phyloP scores from a whole-genome alignment of 352 stramenopile genomes.

The Globisporangium middletonii region DNA sequence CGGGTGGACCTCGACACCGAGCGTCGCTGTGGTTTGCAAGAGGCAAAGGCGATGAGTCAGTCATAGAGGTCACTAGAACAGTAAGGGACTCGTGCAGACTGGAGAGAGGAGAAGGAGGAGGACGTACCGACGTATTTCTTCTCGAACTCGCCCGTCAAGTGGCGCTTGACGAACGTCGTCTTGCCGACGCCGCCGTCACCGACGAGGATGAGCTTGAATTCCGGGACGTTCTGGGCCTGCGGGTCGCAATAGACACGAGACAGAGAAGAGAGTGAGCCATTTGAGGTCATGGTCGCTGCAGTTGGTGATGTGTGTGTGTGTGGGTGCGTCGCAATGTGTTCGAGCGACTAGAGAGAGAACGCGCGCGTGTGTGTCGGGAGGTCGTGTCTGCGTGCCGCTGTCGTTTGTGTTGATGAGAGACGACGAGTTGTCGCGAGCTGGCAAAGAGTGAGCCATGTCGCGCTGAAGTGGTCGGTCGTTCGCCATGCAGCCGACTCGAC shows the following conservation, averaged over 20 bases:
- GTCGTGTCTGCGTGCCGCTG: too few relatives aligned
- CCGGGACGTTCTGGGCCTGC: constrained; percentile 85
- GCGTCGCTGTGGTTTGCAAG: constrained; percentile 68
- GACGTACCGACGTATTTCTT: constrained; percentile 97
- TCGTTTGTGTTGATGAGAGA: too few relatives aligned
- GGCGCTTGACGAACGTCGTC: constrained; percentile 99
- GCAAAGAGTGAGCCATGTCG: too few relatives aligned
- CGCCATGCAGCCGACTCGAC: too few relatives aligned
- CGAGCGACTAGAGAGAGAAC: too few relatives aligned
- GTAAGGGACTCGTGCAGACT: not conserved
- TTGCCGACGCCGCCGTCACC: constrained; percentile 99
- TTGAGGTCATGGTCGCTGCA: not conserved
- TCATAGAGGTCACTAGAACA: not conserved
- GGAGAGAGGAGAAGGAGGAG: not conserved
- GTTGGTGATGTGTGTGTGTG: not conserved
- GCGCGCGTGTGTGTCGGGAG: too few relatives aligned
- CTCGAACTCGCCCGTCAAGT: constrained; percentile 99
- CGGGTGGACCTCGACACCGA: constrained; percentile 99
- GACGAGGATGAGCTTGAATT: constrained; percentile 99
- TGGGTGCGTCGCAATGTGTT: not conserved
- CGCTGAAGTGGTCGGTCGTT: too few relatives aligned
- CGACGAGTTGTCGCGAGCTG: too few relatives aligned
- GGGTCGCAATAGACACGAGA: not conserved
- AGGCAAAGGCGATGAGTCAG: not conserved
- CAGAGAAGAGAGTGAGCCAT: not conserved